Conservation (phyloP, 176 grass and related monocot species). For the Hordeum marinum region DNA sequence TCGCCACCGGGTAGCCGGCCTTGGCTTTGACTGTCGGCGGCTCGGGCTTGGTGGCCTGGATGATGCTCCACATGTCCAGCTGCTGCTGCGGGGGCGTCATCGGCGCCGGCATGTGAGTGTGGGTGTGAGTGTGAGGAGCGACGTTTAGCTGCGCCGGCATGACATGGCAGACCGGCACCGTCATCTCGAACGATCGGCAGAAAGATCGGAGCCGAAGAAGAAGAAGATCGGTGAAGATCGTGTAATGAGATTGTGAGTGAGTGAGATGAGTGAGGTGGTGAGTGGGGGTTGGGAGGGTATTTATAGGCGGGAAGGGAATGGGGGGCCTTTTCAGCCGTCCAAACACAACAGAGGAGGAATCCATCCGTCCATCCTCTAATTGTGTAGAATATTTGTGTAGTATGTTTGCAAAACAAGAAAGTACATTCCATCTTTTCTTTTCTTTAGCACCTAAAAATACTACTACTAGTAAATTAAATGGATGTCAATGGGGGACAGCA, state of each 20-base stretch:
- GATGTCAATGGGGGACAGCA: constrained; percentile 1
- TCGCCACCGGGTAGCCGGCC: constrained; percentile 27
- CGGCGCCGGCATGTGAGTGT: neutral
- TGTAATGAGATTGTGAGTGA: too few species aligned
- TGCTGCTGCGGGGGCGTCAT: neutral
- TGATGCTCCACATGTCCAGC: too few species aligned
- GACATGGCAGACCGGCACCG: constrained; percentile 17
- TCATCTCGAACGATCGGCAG: constrained; percentile 6
- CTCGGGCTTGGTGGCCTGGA: neutral
- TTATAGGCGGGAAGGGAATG: neutral
- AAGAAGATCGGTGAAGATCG: neutral
- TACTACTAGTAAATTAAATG: neutral
- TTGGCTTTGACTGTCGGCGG: neutral
- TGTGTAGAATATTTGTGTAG: too few species aligned
- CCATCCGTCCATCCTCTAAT: neutral
- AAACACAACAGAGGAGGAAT: neutral
- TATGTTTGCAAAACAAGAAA: neutral
- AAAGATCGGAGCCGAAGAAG: too few species aligned
- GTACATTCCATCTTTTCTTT: neutral
- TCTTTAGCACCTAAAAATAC: neutral
- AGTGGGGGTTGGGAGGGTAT: neutral
- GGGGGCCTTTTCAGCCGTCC: neutral
- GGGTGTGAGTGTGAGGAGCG: neutral
- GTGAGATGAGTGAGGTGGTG: neutral
- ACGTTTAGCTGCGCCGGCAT: neutral